A percentile compares a stretch with the other conserved stretches of the same genome.
phyloP scores from a whole-genome alignment of 305 asterid species.

The Fraxinus paxiana region DNA sequence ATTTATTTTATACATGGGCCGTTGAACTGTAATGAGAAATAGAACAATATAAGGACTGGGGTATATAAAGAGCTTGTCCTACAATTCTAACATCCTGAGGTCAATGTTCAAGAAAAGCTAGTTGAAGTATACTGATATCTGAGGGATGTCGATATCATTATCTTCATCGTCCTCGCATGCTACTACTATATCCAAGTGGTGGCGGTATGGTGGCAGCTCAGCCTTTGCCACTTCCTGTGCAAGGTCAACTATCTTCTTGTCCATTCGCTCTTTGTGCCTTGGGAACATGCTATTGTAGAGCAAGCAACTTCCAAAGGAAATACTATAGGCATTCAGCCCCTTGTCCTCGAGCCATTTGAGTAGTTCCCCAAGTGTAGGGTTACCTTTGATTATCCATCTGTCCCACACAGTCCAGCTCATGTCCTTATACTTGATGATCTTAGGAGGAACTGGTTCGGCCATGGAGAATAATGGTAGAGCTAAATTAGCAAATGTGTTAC shows the following conservation, averaged over 20 bases:
- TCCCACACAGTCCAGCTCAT: constrained; percentile 98
- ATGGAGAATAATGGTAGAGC: constrained; percentile 89
- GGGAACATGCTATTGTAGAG: constrained; percentile 85
- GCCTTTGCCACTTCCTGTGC: constrained; percentile 72
- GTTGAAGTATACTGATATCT: constrained; percentile 66
- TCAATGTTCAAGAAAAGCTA: constrained; percentile 23
- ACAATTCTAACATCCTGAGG: background rate
- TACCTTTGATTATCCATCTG: constrained; percentile 60
- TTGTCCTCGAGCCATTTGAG: constrained; percentile 73
- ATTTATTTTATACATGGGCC: background rate
- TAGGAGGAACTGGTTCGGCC: constrained; percentile 85
- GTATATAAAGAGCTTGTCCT: constrained; percentile 10
- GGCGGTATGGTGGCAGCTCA: constrained; percentile 66
- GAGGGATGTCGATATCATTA: constrained; percentile 83
- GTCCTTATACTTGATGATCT: constrained; percentile 61
- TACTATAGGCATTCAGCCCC: constrained; percentile 80
- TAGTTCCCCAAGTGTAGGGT: constrained; percentile 68
- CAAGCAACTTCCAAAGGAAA: constrained; percentile 82
- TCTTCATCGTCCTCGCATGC: constrained; percentile 93
- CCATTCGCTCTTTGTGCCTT: constrained; percentile 79
- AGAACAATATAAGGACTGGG: background rate
- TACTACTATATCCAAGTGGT: constrained; percentile 71
- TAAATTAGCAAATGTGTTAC: constrained; percentile 84
- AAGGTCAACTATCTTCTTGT: constrained; percentile 62
- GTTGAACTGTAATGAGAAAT: background rate